phyloP scores from a whole-genome alignment of 75 land plant genomes.

The Pseudotsuga menziesii region DNA sequence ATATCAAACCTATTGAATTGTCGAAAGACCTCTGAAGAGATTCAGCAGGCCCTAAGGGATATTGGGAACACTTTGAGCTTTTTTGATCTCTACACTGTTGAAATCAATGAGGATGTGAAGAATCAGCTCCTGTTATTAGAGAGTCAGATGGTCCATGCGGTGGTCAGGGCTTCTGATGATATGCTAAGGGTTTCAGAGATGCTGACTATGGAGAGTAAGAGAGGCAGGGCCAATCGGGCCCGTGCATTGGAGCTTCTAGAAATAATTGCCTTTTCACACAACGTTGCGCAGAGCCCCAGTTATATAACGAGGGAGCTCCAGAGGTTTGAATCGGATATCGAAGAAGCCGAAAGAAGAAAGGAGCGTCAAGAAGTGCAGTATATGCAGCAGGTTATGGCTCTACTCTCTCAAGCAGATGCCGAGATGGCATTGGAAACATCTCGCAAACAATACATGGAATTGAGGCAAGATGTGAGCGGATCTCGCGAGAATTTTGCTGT shows the following conservation, averaged over 20 bases:
- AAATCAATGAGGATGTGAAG: slow-evolving; percentile 17
- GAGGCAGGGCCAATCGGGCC: slow-evolving; percentile 24
- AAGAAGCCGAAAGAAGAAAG: slow-evolving; percentile 17
- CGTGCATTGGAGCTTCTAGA: slow-evolving; percentile 20
- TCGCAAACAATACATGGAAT: slow-evolving; percentile 10
- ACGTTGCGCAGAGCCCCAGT: slow-evolving; percentile 16
- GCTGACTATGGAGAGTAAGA: slow-evolving; percentile 11
- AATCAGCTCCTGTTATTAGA: slow-evolving; percentile 11
- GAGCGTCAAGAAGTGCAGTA: slow-evolving; percentile 16
- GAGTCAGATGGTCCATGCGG: slow-evolving; percentile 21
- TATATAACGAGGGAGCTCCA: slow-evolving; percentile 24
- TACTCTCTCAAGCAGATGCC: slow-evolving; percentile 32
- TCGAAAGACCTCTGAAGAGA: slow-evolving; percentile 18
- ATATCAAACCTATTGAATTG: slow-evolving; percentile 24
- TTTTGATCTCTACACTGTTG: slow-evolving; percentile 20
- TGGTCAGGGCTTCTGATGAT: slow-evolving; percentile 18
- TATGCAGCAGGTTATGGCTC: slow-evolving; percentile 28
- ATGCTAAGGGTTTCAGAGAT: slow-evolving; percentile 6
- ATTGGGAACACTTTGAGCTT: slow-evolving; percentile 18
- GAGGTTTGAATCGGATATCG: slow-evolving; percentile 23
- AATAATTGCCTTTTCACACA: slow-evolving; percentile 17
- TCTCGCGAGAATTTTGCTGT: background rate
- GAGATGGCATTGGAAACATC: slow-evolving; percentile 18
- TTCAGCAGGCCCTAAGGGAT: slow-evolving; percentile 16
- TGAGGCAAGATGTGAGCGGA: background rate